Evolutionary conservation across 2,329 filamentous ascomycete species (phyloP).

Genomic region (Hirsutella thompsonii): DNA sequence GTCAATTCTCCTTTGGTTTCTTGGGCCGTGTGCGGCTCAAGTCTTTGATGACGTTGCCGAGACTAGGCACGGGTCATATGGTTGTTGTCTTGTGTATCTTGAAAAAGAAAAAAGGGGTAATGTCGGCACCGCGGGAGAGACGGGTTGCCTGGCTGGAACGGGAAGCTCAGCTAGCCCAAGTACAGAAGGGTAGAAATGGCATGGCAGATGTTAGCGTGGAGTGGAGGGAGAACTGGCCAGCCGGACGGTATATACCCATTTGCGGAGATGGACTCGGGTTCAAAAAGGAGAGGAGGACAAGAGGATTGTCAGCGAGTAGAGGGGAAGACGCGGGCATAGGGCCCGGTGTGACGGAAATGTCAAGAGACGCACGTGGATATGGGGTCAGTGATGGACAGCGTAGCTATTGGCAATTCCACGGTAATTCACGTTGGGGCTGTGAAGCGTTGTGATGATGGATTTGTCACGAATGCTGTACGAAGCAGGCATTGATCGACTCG

Average conservation of each 20-base stretch:
- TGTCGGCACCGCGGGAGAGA: not conserved
- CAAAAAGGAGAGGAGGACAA: not conserved
- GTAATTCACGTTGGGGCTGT: not conserved
- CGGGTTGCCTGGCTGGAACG: not conserved
- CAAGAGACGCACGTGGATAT: not conserved
- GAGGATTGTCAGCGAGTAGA: not conserved
- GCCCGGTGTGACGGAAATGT: too few species aligned
- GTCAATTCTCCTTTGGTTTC: not conserved
- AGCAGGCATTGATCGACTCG: too few species aligned
- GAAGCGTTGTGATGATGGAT: not conserved
- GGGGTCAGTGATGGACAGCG: not conserved
- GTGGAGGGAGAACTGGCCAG: conserved; percentile 3
- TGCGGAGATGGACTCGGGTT: conserved; percentile 9
- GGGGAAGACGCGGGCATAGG: not conserved
- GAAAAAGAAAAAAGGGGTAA: not conserved
- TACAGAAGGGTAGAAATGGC: not conserved
- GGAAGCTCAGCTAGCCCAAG: not conserved
- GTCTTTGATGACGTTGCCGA: not conserved
- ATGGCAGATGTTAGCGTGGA: not conserved
- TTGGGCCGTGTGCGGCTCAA: not conserved
- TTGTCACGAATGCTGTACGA: too few species aligned
- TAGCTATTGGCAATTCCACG: not conserved
- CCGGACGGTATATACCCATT: conserved; percentile 18
- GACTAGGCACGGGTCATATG: not conserved
- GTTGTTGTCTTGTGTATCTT: not conserved